Base-by-base conservation (phyloP, 1,284 basidiomycete species). In the Trichosporon sp. region DNA sequence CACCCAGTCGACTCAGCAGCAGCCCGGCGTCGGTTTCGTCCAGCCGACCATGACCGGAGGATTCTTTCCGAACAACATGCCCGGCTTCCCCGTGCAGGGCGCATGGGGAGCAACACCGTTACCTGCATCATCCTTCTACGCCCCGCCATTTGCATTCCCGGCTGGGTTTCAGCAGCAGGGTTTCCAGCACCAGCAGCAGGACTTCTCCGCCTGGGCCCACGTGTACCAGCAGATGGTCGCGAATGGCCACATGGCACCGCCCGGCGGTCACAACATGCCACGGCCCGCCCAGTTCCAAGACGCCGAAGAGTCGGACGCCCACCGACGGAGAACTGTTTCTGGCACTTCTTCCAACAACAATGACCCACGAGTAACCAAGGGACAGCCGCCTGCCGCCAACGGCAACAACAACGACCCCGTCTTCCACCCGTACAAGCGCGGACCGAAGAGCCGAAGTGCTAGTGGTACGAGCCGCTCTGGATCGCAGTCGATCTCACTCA, bases 151-250 rank as follows among this genome's bases (percentile, higher is more conserved):
- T 52, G 68, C 23, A 68, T 65, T 56, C 62, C 67, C n/a, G 32
- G 31, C 56, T n/a, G 40, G 23, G 37, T 56, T 31, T 14, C 37
- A 13, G 31, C 27, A 32, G 67, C 71, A 65, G 14, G 71, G 69
- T n/a, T 74, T 71, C 52, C 68, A 65, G 40, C 77, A 74, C 37
- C 74, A 74, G 62, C 73, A 70, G 37, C 69, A 71, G 21, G 76
- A 79, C 60, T 78, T 77, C 59, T 72, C 74, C 11, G 76, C 76
- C 10, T 79, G 78, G 78, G 73, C 78, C 21, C 73, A 76, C 61
- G 76, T 76, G n/a, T 79, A 79, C 59, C 74, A 76, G 57, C 76
- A 77, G 27, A 78, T 78, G 76, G 69, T 78, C 11, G 72, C 73
- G 58, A 73, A 72, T 61, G 71, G 61, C 46, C 71, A 58, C 65